Evolutionary conservation across 345 rosid genomes (phyloP).

Genomic region (Citrus hindsii): DNA sequence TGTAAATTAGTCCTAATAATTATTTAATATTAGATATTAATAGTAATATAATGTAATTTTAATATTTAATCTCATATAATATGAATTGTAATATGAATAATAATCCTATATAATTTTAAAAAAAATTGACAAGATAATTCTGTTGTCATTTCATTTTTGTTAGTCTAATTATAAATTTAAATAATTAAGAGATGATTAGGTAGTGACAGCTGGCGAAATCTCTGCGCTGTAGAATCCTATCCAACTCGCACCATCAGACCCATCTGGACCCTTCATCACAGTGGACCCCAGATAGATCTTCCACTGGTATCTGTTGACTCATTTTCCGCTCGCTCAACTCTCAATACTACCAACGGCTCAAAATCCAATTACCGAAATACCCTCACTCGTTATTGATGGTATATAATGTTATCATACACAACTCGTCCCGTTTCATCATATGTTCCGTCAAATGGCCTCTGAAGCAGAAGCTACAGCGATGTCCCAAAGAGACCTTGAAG

Average conservation of each 20-base stretch:
- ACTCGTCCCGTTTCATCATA: background rate
- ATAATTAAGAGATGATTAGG: background rate
- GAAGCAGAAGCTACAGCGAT: background rate
- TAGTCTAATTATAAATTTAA: background rate
- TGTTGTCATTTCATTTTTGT: background rate
- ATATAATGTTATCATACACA: background rate
- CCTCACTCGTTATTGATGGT: background rate
- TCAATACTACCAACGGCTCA: constrained; percentile 6
- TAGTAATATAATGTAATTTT: accelerated
- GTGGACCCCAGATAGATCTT: background rate
- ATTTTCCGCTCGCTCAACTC: background rate
- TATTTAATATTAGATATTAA: accelerated
- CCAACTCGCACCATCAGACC: background rate
- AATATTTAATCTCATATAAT: too few species aligned
- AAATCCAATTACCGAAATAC: background rate
- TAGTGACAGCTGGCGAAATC: background rate
- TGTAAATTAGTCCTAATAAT: too few species aligned
- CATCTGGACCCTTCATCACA: background rate
- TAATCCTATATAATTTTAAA: accelerated
- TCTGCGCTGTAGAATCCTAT: background rate
- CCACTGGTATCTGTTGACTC: background rate
- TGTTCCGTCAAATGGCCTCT: background rate
- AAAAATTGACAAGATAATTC: background rate
- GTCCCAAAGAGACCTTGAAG: background rate
- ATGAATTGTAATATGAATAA: too few species aligned